phyloP scores from a whole-genome alignment of 768 basidiomycete species.

The Suillus sp. region DNA sequence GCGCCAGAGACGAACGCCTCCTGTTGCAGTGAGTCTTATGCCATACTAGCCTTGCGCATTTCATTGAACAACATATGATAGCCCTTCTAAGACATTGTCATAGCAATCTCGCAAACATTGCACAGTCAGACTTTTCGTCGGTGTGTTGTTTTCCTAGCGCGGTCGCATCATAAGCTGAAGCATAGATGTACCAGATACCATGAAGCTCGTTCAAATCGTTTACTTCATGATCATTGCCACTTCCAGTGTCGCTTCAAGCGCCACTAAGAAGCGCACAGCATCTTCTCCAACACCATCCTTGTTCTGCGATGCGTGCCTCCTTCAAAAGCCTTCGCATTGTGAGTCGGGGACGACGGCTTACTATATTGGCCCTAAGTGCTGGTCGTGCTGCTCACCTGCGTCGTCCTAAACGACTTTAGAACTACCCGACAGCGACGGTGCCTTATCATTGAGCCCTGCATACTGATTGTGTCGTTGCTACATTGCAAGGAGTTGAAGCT shows the following conservation, averaged over 20 bases:
- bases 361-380: no score
- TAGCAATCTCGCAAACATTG: not conserved
- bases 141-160: not conserved
- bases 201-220: not conserved
- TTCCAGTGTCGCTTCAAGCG: slow-evolving; percentile 11
- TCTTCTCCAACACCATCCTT: rapidly evolving
- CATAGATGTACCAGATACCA: not conserved
- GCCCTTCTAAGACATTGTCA: not conserved
- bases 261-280: no score
- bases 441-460: no score
- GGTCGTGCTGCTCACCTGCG: no score
- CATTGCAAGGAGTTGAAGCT: not conserved
- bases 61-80: not conserved
- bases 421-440: no score
- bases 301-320: no score
- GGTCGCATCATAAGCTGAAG: not conserved
- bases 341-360: no score
- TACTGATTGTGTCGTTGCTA: no score
- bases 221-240: slow-evolving; percentile 29
- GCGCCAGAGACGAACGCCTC: not conserved
- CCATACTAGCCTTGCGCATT: not conserved
- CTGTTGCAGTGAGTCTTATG: not conserved
- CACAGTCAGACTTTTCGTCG: not conserved
- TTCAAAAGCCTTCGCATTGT: no score
- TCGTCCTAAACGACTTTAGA: no score